A percentile compares a stretch with the other conserved stretches of the same genome.
These are phyloP conservation scores for Pilaira anomala DNA, from an alignment of 192 early-diverging fungal species.

Conservation along the genomic window DNA sequence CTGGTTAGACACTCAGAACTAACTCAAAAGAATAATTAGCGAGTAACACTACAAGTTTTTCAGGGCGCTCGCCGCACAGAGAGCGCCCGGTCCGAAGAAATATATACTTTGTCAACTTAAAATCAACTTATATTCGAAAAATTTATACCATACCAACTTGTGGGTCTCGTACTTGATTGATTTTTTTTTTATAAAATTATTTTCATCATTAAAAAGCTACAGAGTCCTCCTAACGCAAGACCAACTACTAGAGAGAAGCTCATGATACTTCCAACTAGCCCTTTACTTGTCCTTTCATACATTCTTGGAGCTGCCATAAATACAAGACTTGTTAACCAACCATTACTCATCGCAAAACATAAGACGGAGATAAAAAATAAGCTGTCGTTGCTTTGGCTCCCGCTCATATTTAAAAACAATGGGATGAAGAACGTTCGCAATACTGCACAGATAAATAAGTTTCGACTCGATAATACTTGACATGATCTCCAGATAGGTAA, in stretches of 20 bases:
- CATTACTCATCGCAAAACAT: slow-evolving; percentile 63
- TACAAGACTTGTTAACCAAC: slow-evolving; percentile 58
- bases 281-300: slow-evolving; percentile 26
- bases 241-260: slow-evolving; percentile 64
- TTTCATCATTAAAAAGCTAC: slow-evolving; percentile 47
- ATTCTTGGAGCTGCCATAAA: slow-evolving; percentile 58
- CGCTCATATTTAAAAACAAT: slow-evolving; percentile 52
- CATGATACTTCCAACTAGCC: slow-evolving; percentile 62
- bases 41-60: slow-evolving; percentile 23
- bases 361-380: slow-evolving; percentile 52
- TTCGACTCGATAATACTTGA: slow-evolving; percentile 40
- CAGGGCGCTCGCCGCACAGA: slow-evolving; percentile 21
- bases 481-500: slow-evolving; percentile 47
- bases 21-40: slow-evolving; percentile 21
- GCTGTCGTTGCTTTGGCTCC: slow-evolving; percentile 44
- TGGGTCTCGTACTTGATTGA: background rate
- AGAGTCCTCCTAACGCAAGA: slow-evolving; percentile 60
- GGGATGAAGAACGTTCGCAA: slow-evolving; percentile 58
- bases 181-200: slow-evolving; percentile 20
- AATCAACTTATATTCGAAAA: background rate
- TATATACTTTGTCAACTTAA: background rate
- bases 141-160: background rate
- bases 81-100: slow-evolving; percentile 17
- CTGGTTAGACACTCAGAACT: slow-evolving; percentile 26
- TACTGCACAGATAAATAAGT: slow-evolving; percentile 42